Percentiles rank a stretch among this genome's conserved stretches.
Evolutionary conservation across 73 alveolate genomes (phyloP).

Genomic region (Paramecium pentaurelia): DNA sequence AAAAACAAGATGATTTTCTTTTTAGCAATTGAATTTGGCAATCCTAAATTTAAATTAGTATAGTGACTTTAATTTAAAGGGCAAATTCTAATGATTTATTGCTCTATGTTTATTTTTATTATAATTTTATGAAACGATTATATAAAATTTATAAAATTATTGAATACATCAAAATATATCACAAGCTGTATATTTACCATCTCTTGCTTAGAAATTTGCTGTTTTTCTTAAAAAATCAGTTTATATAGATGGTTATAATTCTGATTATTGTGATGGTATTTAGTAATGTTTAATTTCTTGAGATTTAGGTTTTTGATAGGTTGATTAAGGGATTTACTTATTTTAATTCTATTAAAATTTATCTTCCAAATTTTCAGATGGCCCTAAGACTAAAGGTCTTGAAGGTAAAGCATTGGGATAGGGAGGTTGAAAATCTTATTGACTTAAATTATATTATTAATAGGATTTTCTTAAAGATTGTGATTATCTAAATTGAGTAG

Average conservation of each 20-base stretch:
- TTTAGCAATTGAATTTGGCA: too few relatives aligned
- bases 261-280: background rate
- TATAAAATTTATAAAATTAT: background rate
- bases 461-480: background rate
- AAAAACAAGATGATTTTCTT: too few relatives aligned
- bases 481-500: background rate
- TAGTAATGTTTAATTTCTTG: background rate
- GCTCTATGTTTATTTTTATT: background rate
- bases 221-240: background rate
- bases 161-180: background rate
- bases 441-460: background rate
- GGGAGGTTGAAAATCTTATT: background rate
- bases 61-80: too few relatives aligned
- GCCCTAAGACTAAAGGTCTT: background rate
- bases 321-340: background rate
- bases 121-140: too few relatives aligned
- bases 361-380: background rate
- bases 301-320: background rate
- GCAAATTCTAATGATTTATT: too few relatives aligned
- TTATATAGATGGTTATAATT: background rate
- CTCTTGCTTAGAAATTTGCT: conserved; percentile 24
- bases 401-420: background rate
- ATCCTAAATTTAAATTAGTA: too few relatives aligned
- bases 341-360: background rate
- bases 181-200: conserved; percentile 35